Evolutionary conservation across 352 stramenopile species (phyloP).

Genomic region (Pythium rishiriense): DNA sequence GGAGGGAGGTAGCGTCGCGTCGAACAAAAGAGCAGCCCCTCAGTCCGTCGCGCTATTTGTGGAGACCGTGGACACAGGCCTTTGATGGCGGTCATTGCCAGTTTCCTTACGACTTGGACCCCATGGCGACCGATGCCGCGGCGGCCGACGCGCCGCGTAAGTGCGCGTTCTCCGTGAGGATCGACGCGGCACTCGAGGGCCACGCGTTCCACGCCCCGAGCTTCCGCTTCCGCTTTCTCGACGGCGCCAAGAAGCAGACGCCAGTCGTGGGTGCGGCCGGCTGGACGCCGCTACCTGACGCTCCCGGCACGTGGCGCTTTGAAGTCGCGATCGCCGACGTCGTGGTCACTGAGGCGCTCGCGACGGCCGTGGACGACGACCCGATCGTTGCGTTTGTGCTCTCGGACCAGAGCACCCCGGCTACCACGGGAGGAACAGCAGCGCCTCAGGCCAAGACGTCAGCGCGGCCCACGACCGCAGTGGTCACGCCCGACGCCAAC

Average conservation of each 20-base stretch:
- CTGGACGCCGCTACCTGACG: slow-evolving; percentile 32
- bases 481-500: background rate
- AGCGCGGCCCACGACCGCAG: background rate
- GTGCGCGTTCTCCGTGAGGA: slow-evolving; percentile 61
- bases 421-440: background rate
- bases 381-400: slow-evolving; percentile 68
- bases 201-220: slow-evolving; percentile 44
- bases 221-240: slow-evolving; percentile 74
- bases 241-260: slow-evolving; percentile 62
- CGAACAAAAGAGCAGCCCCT: too few relatives aligned
- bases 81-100: too few relatives aligned
- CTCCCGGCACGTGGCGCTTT: slow-evolving; percentile 33
- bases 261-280: slow-evolving; percentile 33
- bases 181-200: slow-evolving; percentile 50
- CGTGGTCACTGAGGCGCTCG: slow-evolving; percentile 48
- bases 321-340: slow-evolving; percentile 53
- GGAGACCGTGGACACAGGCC: too few relatives aligned
- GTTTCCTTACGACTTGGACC: too few relatives aligned
- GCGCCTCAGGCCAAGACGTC: slow-evolving; percentile 8
- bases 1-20: background rate
- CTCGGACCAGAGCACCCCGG: slow-evolving; percentile 38
- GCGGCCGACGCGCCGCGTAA: slow-evolving; percentile 29
- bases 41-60: background rate
- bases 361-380: slow-evolving; percentile 48
- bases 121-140: slow-evolving; percentile 2